phyloP scores from a whole-genome alignment of 805 yeast species.

The Candida lessepsii region DNA sequence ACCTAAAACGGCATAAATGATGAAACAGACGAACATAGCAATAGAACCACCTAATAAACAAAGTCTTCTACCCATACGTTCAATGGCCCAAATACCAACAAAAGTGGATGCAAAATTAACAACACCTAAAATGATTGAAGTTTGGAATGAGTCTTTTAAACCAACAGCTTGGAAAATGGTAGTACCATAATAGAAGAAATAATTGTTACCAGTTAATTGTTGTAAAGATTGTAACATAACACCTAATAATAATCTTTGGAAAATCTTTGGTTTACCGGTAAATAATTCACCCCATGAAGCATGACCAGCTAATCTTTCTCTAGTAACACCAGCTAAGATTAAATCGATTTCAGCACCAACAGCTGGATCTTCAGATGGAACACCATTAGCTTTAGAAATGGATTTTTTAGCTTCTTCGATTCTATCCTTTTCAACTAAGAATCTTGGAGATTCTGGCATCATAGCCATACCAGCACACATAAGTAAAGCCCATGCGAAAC shows the following conservation, averaged over 20 bases:
- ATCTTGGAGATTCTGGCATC: slow-evolving; percentile 73
- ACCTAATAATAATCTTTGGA: slow-evolving; percentile 56
- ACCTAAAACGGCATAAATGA: slow-evolving; percentile 61
- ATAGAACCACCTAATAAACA: slow-evolving; percentile 45
- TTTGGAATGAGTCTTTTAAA: slow-evolving; percentile 49
- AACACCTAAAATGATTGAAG: slow-evolving; percentile 54
- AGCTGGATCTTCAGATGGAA: slow-evolving; percentile 50
- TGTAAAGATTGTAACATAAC: slow-evolving; percentile 56
- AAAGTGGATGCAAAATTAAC: slow-evolving; percentile 56
- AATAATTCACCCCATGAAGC: slow-evolving; percentile 66
- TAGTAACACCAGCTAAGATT: slow-evolving; percentile 58
- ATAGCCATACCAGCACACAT: slow-evolving; percentile 50
- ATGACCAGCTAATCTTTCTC: slow-evolving; percentile 59
- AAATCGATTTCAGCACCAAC: slow-evolving; percentile 51
- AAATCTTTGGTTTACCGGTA: slow-evolving; percentile 62
- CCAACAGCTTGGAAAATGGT: slow-evolving; percentile 53
- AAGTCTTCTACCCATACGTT: slow-evolving; percentile 47
- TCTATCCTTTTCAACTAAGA: slow-evolving; percentile 48
- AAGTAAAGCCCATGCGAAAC: slow-evolving; percentile 51
- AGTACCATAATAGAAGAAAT: slow-evolving; percentile 61
- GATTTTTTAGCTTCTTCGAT: slow-evolving; percentile 54
- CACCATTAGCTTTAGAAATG: slow-evolving; percentile 57
- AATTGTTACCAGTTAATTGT: slow-evolving; percentile 59
- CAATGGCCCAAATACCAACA: slow-evolving; percentile 50
- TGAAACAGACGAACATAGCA: slow-evolving; percentile 54